These are phyloP conservation scores for Phytophthora multivora DNA, from an alignment of 352 stramenopile species.

Conservation along the genomic window DNA sequence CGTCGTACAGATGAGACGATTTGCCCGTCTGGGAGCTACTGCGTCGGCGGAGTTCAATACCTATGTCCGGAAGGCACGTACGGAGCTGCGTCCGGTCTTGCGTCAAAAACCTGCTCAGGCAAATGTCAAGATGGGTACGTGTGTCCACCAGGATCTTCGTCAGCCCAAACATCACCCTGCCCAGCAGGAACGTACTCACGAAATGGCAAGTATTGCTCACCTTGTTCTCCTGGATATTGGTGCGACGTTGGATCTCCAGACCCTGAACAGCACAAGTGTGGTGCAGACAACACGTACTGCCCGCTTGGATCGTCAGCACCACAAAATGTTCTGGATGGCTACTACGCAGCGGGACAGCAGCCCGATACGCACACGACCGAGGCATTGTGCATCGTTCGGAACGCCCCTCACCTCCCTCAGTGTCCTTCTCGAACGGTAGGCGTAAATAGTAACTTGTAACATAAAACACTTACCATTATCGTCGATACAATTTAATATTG, in stretches of 20 bases:
- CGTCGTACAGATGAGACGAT: conserved; percentile 54
- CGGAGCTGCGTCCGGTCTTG: conserved; percentile 48
- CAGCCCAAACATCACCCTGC: conserved; percentile 50
- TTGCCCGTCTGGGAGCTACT: conserved; percentile 69
- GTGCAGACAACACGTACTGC: conserved; percentile 48
- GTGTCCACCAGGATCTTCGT: conserved; percentile 51
- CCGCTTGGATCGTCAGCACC: conserved; percentile 52
- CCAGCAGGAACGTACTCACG: conserved; percentile 58
- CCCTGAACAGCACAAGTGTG: conserved; percentile 57
- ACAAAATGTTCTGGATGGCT: conserved; percentile 35
- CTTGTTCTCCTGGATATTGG: conserved; percentile 67
- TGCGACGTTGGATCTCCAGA: conserved; percentile 48
- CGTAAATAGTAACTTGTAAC: conserved; percentile 39
- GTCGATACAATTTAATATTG: too few relatives aligned
- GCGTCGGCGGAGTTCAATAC: conserved; percentile 51
- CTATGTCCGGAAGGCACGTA: conserved; percentile 62
- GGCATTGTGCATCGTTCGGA: conserved; percentile 43
- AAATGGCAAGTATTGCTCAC: conserved; percentile 56
- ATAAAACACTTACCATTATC: not conserved
- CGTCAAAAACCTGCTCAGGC: conserved; percentile 48
- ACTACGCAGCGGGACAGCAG: conserved; percentile 48
- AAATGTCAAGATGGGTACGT: conserved; percentile 62
- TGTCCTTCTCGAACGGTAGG: conserved; percentile 62
- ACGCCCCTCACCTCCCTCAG: conserved; percentile 53
- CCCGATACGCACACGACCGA: conserved; percentile 47